Percentiles rank a stretch among this genome's conserved stretches.
Evolutionary conservation across 2,329 filamentous ascomycete species (phyloP).

Genomic region (Reticulascus tulasneorum): DNA sequence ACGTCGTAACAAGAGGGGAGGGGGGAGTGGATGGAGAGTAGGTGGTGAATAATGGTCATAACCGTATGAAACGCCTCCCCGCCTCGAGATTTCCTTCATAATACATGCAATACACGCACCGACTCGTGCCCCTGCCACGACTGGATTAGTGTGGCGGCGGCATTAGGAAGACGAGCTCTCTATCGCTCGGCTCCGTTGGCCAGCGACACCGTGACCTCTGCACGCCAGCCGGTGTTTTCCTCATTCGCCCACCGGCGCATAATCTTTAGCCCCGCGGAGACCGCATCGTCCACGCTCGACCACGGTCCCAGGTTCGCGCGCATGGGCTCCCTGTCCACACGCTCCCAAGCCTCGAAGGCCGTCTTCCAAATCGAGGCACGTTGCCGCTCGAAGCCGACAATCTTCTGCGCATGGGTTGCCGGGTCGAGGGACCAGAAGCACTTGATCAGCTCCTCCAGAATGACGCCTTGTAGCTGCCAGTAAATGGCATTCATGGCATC

Average conservation of each 20-base stretch:
- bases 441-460: slow-evolving; percentile 41
- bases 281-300: slow-evolving; percentile 41
- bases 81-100: too few relatives aligned
- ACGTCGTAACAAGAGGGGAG: too few relatives aligned
- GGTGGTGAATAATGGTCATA: too few relatives aligned
- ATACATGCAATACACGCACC: too few relatives aligned
- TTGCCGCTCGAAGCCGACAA: slow-evolving; percentile 22
- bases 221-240: slow-evolving; percentile 43
- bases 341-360: slow-evolving; percentile 26
- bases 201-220: slow-evolving; percentile 24
- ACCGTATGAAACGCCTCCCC: too few relatives aligned
- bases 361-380: slow-evolving; percentile 22
- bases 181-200: slow-evolving; percentile 10
- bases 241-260: slow-evolving; percentile 40
- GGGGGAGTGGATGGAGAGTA: too few relatives aligned
- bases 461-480: slow-evolving; percentile 39
- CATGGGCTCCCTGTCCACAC: slow-evolving; percentile 22
- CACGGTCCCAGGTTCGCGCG: slow-evolving; percentile 33
- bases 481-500: slow-evolving; percentile 35
- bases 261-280: slow-evolving; percentile 31
- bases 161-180: too few relatives aligned
- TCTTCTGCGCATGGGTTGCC: slow-evolving; percentile 9
- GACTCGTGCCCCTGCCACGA: too few relatives aligned
- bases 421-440: slow-evolving; percentile 28
- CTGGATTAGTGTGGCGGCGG: too few relatives aligned